These are phyloP conservation scores for Immersiporthe knoxdaviesiana DNA, from an alignment of 2,329 filamentous ascomycete genomes.

Conservation along the genomic window DNA sequence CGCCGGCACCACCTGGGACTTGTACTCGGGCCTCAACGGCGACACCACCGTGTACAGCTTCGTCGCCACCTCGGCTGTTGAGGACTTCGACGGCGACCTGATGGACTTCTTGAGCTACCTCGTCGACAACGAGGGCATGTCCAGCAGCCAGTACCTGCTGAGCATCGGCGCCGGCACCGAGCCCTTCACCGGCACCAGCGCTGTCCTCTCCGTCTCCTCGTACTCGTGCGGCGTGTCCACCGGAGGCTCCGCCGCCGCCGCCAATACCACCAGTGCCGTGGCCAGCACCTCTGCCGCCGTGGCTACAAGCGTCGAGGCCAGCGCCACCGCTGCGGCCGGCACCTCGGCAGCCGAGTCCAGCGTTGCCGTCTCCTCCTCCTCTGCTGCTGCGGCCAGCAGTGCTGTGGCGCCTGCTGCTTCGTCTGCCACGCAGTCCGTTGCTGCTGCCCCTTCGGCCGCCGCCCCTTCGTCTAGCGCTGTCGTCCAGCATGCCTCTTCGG, in stretches of 20 bases:
- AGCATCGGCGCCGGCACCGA: slow-evolving; percentile 59
- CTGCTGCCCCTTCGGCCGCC: background rate
- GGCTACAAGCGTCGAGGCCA: slow-evolving; percentile 10
- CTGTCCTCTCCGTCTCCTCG: slow-evolving; percentile 27
- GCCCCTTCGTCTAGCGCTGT: background rate
- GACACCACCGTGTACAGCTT: slow-evolving; percentile 63
- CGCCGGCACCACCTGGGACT: slow-evolving; percentile 55
- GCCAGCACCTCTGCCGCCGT: slow-evolving; percentile 3
- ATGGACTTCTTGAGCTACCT: slow-evolving; percentile 62
- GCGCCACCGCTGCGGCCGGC: slow-evolving; percentile 1
- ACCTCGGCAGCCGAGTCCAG: background rate
- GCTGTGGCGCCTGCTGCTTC: slow-evolving; percentile 5
- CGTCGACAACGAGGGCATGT: slow-evolving; percentile 48
- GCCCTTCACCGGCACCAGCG: slow-evolving; percentile 54
- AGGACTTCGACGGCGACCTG: slow-evolving; percentile 60
- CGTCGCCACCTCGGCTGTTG: slow-evolving; percentile 44
- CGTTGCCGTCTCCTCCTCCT: background rate
- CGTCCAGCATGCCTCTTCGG: slow-evolving; percentile 5
- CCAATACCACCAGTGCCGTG: background rate
- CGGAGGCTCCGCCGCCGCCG: background rate
- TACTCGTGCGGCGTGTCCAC: slow-evolving; percentile 15
- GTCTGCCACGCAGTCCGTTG: slow-evolving; percentile 4
- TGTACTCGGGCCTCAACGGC: slow-evolving; percentile 63
- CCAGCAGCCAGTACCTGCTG: slow-evolving; percentile 54
- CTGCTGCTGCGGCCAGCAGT: slow-evolving; percentile 11